phyloP scores from a whole-genome alignment of 2,329 filamentous ascomycete species.

The Apiospora malaysiana region DNA sequence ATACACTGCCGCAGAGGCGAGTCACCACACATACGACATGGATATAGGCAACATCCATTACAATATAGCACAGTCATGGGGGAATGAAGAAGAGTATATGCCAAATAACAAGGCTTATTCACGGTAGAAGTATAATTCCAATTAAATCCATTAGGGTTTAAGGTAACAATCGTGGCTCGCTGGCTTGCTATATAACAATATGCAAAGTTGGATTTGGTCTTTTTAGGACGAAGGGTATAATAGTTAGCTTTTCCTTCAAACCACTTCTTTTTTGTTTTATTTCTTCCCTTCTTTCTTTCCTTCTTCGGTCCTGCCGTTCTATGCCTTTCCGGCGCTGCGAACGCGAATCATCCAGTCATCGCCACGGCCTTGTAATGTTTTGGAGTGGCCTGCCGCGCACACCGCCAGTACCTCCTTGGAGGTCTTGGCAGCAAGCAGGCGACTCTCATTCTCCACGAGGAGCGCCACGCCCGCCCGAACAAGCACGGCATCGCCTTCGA shows the following conservation, averaged over 20 bases:
- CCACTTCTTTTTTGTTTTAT: not conserved
- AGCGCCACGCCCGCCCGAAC: conserved; percentile 75
- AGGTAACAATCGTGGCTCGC: conserved; percentile 7
- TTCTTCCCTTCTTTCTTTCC: not conserved
- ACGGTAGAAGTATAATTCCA: conserved; percentile 18
- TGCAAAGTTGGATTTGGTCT: not conserved
- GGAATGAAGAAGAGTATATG: not conserved
- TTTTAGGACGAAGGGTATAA: conserved; percentile 11
- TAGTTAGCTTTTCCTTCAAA: not conserved
- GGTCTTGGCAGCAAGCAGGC: conserved; percentile 53
- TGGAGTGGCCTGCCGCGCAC: conserved; percentile 40
- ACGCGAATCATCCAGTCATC: conserved; percentile 38
- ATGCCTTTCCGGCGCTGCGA: conserved; percentile 32
- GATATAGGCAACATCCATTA: no score
- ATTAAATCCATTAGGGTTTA: conserved; percentile 19
- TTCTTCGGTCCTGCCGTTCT: not conserved
- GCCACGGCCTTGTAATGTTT: conserved; percentile 32
- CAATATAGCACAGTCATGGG: not conserved
- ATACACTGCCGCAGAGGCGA: no score
- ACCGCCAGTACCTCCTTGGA: conserved; percentile 48
- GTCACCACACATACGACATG: no score
- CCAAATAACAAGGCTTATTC: not conserved
- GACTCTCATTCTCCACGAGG: conserved; percentile 60
- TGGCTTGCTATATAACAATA: conserved; percentile 14
- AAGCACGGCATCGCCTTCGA: conserved; percentile 77